Evolutionary conservation across 371 early-diverging fungal species (phyloP), one percentile per base, ranked within the genome.

Genomic region (Apophysomyces variabilis): DNA sequence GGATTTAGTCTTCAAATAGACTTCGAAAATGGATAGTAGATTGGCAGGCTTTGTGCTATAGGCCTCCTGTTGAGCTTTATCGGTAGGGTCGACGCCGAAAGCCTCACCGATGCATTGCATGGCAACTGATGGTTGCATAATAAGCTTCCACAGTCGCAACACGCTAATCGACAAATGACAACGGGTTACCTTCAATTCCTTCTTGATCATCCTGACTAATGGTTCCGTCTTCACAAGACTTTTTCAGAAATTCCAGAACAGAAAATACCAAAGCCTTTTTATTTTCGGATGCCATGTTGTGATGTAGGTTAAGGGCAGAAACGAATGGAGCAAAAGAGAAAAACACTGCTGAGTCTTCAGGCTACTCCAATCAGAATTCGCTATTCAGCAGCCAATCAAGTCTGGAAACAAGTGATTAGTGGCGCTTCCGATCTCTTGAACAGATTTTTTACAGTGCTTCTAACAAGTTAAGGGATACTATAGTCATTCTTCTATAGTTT

Each of bases 41-140:
- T 82, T 89, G 44, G 91, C 87, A 56, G 96, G 95, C 80, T 95
- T 95, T 65, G 94, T 94, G 67, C 91, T 89, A 65, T 90, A 90
- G 21, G 79, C 75, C 58, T 78, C 71, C 60, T 85, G 77, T 68
- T 92, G 92, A 14, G 73, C 85, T 18, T 82, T 79, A 73, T 97
- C 94, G 43, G 77, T 76, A 60, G 81, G 64, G 73, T 96, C 92
- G 62, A 98, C 89, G 38, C 89, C 93, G 79, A 97, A 98, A 36
- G 95, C 95, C 66, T 96, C 97, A 63, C 92, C 89, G 59, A 98
- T 94, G 83, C 96, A 96, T 72, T 96, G 96, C 76, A 93, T 91
- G 68, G 96, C 96, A 58, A 96, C 83, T 82, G 44, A 62, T 43
- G 8, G 54, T 88, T 74, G 41, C 38, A 66, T 41, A 35, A 50